Evolutionary conservation across 2,329 filamentous ascomycete species (phyloP), one percentile per base, ranked within the genome.

Genomic region (Colletotrichum spaethianum): DNA sequence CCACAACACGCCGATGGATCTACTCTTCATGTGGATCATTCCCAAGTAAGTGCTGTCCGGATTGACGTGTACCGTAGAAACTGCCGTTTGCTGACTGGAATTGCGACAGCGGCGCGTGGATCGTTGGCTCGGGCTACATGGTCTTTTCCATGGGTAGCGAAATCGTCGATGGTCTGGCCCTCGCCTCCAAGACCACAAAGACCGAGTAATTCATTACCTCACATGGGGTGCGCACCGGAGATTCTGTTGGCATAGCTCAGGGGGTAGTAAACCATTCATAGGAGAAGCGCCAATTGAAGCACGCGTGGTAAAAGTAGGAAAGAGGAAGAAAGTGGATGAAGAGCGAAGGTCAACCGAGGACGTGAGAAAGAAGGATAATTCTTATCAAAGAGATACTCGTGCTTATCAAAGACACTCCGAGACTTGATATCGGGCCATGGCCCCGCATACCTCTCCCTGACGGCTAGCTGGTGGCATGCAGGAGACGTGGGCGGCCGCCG

Each of bases 1-100:
- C 52, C 89, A 91, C 77, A 91, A 91, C 78, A 75, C 80, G 42
- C 55, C 79, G 0, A 56, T 75, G 18, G 80, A 85, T 56, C 79
- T 91, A 40, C 65, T 90, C 53, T 77, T 85, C 63, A 79, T 90
- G 60, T 91, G 88, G 88, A 85, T 90, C 64, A 85, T 91, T 62
- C 88, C 88, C 63, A 90, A 90, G 88, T 90, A 78, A 77, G 88
- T 80, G 7, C 28, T 28, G 7, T 14, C 28, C 9, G 8, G 14
- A 50, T 4, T 44, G 28, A 46, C 11, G 26, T 44, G 1, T 36
- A 2, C 16, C 44, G 31, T 14, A 44, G 8, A 28, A 33, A 64
- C 7, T 11, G 44, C 20, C 38, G 16, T 18, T 9, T n/a, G 20
- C 64, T 73, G 46, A 70, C 38, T 38, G 26, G 2, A 3, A 11